Evolutionary conservation across 306 rosid species (phyloP), one percentile per base, ranked within the genome.

Genomic region (Acacia acuminata): DNA sequence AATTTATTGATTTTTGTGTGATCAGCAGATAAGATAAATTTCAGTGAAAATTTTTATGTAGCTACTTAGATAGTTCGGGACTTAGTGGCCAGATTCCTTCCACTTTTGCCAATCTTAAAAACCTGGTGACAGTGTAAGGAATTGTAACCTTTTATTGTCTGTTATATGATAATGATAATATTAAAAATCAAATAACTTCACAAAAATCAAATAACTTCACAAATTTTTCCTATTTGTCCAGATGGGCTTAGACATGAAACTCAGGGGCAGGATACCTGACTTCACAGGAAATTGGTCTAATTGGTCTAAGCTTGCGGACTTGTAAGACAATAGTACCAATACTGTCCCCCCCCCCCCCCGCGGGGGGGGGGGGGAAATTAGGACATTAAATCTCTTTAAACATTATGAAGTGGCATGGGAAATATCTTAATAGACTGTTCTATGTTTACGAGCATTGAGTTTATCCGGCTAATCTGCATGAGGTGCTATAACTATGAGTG

Each of bases 41-140:
- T 75, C 72, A 48, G 34, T 68, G 7, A 69, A 78, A 77, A 74
- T 85, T 79, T 82, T 2, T 74, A 40, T 87, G 65, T 90, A 93
- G 97, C 73, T 93, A 91, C 77, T 10, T 89, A n/a, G 92, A 82
- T 86, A 94, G 98, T 79, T 87, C 90, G 5, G 98, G 98, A 82
- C 74, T 90, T 44, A 85, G 94, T 36, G 98, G 98, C 32, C 87
- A 87, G 80, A 89, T 94, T 86, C 98, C 97, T 78, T 75, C 89
- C 67, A 81, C 97, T 82, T 87, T 94, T 91, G 82, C 93, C 38
- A 79, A 83, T 55, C 88, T 94, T 4, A 85, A 4, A 25, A 60
- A 81, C 85, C 68, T 95, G 84, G 5, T 0, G 2, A 75, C 6
- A 77, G 27, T 93, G 98, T 91, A 91, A 94, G 90, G 83, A 66